These are phyloP conservation scores for Priceomyces medius DNA, from an alignment of 805 yeast genomes.

Conservation along the genomic window DNA sequence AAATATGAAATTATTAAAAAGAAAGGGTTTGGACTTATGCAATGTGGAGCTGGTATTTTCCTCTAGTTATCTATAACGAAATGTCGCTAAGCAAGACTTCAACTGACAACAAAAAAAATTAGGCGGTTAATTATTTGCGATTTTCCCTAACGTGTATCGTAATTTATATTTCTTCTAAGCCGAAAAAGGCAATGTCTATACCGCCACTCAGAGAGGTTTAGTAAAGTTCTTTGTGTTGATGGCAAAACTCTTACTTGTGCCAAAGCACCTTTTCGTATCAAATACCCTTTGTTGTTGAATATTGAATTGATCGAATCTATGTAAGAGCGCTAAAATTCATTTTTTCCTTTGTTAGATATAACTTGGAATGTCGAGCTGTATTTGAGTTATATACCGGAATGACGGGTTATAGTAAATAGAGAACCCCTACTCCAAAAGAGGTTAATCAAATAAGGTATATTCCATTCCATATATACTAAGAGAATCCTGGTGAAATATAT, in stretches of 20 bases:
- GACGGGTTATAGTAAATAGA: too few relatives aligned
- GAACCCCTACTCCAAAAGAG: too few relatives aligned
- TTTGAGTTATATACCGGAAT: not conserved
- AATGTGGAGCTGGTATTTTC: not conserved
- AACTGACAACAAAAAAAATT: not conserved
- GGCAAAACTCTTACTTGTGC: not conserved
- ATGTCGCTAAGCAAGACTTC: not conserved
- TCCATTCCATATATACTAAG: too few relatives aligned
- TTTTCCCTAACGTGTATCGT: not conserved
- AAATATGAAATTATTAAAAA: not conserved
- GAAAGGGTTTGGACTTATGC: not conserved
- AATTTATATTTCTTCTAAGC: not conserved
- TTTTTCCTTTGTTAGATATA: conserved; percentile 2
- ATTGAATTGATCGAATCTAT: not conserved
- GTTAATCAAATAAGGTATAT: not conserved
- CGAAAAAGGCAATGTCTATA: not conserved
- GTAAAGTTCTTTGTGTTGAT: not conserved
- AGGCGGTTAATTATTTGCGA: not conserved
- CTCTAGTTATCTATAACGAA: not conserved
- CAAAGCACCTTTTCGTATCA: not conserved
- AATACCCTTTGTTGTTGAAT: not conserved
- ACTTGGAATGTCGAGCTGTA: conserved; percentile 2
- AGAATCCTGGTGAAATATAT: too few relatives aligned
- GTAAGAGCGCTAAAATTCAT: not conserved
- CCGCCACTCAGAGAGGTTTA: not conserved